Percentiles rank a stretch among this genome's conserved stretches.
These are phyloP conservation scores for Trichoderma lentiforme DNA, from an alignment of 2,329 filamentous ascomycete genomes.

Conservation along the genomic window DNA sequence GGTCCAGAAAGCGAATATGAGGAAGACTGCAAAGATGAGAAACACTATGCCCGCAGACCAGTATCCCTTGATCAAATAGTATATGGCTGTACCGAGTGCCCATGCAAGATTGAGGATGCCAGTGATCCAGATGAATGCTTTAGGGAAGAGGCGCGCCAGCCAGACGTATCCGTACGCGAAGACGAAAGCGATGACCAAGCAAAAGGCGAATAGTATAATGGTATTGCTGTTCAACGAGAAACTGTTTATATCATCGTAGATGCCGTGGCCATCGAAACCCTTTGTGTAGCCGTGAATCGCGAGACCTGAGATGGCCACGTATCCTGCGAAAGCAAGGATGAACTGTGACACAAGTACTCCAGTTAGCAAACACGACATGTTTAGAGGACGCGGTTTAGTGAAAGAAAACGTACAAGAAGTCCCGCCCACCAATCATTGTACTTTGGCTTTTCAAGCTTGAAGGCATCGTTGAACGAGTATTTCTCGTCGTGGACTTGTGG, in stretches of 20 bases:
- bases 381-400: not conserved
- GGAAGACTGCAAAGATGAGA: constrained; percentile 58
- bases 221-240: constrained; percentile 78
- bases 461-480: constrained; percentile 70
- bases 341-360: constrained; percentile 47
- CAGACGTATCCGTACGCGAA: constrained; percentile 76
- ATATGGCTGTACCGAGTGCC: constrained; percentile 80
- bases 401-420: constrained; percentile 55
- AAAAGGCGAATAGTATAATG: constrained; percentile 78
- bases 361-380: not conserved
- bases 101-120: constrained; percentile 84
- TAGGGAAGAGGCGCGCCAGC: constrained; percentile 73
- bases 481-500: constrained; percentile 44
- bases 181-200: constrained; percentile 68
- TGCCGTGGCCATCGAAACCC: constrained; percentile 63
- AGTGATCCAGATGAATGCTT: constrained; percentile 89
- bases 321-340: constrained; percentile 68
- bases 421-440: constrained; percentile 91
- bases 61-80: constrained; percentile 74
- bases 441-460: constrained; percentile 79
- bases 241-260: constrained; percentile 65
- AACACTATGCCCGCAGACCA: constrained; percentile 87
- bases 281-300: constrained; percentile 70
- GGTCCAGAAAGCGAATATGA: constrained; percentile 59
- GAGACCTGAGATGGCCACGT: constrained; percentile 71